phyloP scores from a whole-genome alignment of 2,329 filamentous ascomycete species.

The Apiospora pterosperma region DNA sequence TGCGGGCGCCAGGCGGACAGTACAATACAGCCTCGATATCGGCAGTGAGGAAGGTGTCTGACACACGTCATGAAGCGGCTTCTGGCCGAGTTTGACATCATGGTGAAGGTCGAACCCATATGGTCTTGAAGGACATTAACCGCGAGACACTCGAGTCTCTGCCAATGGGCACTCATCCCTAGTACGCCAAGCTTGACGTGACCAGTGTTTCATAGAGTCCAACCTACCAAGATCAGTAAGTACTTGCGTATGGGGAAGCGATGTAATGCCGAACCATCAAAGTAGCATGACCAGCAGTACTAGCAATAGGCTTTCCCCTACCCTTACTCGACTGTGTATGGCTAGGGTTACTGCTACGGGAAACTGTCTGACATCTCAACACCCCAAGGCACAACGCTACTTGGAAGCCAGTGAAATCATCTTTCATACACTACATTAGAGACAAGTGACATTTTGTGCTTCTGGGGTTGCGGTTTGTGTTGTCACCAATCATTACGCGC shows the following conservation, averaged over 20 bases:
- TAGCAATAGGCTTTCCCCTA: background rate
- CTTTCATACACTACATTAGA: background rate
- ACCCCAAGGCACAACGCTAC: background rate
- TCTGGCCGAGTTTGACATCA: background rate
- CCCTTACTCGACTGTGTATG: background rate
- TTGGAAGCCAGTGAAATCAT: background rate
- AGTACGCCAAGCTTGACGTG: background rate
- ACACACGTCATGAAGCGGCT: background rate
- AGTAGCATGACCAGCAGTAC: too few relatives aligned
- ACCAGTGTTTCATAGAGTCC: background rate
- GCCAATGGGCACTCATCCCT: background rate
- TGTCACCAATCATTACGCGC: background rate
- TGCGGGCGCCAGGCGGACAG: background rate
- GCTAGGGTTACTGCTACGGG: background rate
- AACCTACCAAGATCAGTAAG: background rate
- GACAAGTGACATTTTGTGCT: background rate
- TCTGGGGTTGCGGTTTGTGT: background rate
- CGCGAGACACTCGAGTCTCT: background rate
- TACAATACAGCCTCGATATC: background rate
- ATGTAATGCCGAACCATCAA: too few relatives aligned
- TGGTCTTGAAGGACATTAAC: background rate
- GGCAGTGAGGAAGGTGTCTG: background rate
- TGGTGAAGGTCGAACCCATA: background rate
- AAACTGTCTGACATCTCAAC: background rate
- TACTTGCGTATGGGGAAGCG: background rate